Percentiles rank a stretch among this genome's conserved stretches.
Conservation (phyloP, 2,329 filamentous ascomycete genomes). For the Endothia cerciana region DNA sequence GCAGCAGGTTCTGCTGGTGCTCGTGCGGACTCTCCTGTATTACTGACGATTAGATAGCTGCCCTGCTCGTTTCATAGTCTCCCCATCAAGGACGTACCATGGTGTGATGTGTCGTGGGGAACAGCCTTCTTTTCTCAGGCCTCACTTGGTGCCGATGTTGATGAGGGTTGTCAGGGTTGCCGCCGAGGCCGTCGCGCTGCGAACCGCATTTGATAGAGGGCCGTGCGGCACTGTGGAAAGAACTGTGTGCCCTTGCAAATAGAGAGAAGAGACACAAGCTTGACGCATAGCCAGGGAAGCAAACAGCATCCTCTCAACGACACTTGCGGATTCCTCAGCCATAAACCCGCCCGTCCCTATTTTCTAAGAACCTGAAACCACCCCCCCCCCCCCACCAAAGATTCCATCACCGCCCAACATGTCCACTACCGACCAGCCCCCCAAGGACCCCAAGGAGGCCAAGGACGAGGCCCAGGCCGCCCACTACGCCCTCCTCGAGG, state of each 20-base stretch:
- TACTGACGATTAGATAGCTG: not conserved
- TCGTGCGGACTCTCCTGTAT: conserved; percentile 90
- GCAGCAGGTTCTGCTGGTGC: conserved; percentile 90
- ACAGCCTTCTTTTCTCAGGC: conserved; percentile 13
- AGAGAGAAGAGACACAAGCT: not conserved
- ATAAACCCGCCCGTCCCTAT: too few species aligned
- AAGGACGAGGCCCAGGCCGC: conserved; percentile 72
- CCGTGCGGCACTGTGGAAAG: not conserved
- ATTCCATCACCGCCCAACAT: not conserved
- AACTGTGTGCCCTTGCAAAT: conserved; percentile 9
- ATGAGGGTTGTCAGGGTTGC: conserved; percentile 22
- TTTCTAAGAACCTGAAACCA: too few species aligned
- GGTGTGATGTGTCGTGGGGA: not conserved
- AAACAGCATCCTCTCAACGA: not conserved
- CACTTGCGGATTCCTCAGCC: too few species aligned
- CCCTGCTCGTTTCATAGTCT: too few species aligned
- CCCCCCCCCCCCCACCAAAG: not conserved
- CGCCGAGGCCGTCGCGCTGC: conserved; percentile 14
- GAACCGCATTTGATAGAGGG: conserved; percentile 11
- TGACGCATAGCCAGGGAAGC: not conserved
- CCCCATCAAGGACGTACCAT: conserved; percentile 17
- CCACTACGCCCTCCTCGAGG: conserved; percentile 84
- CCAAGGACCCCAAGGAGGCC: conserved; percentile 31
- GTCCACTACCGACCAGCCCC: conserved; percentile 11
- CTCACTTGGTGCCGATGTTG: not conserved